Conservation (phyloP, 176 grass and related monocot genomes). For the Sorghum bicolor region Sorghum_bicolor_NCBIv3 NC_012875.2:54666501-54667000, state of each 20-base stretch:
- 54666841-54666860: not conserved
- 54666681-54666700: slow-evolving; percentile 24
- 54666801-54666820: too few relatives aligned
- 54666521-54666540: not conserved
- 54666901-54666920: not conserved
- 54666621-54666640: slow-evolving; percentile 35
- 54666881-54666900: not conserved
- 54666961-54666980: not conserved
- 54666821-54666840: slow-evolving; percentile 10
- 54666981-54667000: not conserved
- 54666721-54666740: not conserved
- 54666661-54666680: slow-evolving; percentile 39
- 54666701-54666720: slow-evolving; percentile 18
- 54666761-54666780: slow-evolving; percentile 1
- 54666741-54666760: not conserved
- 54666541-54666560: not conserved
- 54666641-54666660: slow-evolving; percentile 35
- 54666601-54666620: not conserved
- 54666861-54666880: not conserved
- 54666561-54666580: slow-evolving; percentile 10
- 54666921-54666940: not conserved
- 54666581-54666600: not conserved
- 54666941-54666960: not conserved
- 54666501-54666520: not conserved
- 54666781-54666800: not conserved